A percentile compares a stretch with the other conserved stretches of the same genome.
Conservation (phyloP, 2,329 filamentous ascomycete species). For the Nigrospora osmanthi region DNA sequence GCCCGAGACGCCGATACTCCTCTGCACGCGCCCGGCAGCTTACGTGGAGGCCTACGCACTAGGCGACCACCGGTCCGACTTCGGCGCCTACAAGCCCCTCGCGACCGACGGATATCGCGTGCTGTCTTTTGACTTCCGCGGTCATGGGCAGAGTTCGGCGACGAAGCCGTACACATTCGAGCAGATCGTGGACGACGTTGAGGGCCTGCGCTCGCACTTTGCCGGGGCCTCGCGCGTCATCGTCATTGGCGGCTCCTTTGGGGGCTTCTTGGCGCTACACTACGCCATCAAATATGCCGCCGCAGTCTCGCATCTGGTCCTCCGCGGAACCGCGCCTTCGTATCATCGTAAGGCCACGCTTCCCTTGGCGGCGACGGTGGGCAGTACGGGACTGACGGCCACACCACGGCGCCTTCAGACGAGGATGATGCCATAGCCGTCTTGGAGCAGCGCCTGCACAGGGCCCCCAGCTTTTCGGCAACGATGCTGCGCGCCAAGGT, state of each 20-base stretch:
- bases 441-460: constrained; percentile 21
- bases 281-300: constrained; percentile 28
- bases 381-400: background rate
- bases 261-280: constrained; percentile 28
- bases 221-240: constrained; percentile 15
- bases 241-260: constrained; percentile 29
- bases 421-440: constrained; percentile 23
- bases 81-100: constrained; percentile 20
- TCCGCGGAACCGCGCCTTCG: constrained; percentile 26
- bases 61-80: constrained; percentile 26
- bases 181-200: constrained; percentile 28
- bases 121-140: constrained; percentile 27
- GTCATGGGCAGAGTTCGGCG: constrained; percentile 24
- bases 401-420: constrained; percentile 10
- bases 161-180: constrained; percentile 25
- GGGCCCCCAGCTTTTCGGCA: constrained; percentile 25
- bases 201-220: constrained; percentile 21
- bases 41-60: background rate
- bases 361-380: too few species aligned
- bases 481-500: constrained; percentile 29
- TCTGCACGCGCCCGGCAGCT: too few species aligned
- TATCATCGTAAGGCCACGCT: constrained; percentile 23
- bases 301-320: constrained; percentile 21
- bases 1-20: too few species aligned
- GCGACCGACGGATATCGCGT: constrained; percentile 14